Percentiles rank a stretch among this genome's conserved stretches.
phyloP scores from a whole-genome alignment of 2,329 filamentous ascomycete species.

The Penicillium glabrum region DNA sequence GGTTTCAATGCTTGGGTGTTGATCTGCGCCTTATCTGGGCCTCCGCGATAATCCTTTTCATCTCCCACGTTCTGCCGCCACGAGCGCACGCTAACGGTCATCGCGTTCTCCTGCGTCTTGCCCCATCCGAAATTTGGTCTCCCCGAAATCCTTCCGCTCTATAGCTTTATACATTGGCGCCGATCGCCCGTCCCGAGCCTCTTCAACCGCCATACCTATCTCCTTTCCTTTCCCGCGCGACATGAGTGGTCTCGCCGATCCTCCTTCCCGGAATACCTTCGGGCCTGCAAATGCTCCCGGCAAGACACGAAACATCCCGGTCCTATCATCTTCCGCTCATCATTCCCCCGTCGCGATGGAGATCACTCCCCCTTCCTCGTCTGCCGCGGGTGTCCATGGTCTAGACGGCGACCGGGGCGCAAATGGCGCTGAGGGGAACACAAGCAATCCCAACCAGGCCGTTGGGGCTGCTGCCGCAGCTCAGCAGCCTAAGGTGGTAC shows the following conservation, averaged over 20 bases:
- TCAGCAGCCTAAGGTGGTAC: constrained; percentile 94
- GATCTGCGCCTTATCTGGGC: constrained; percentile 29
- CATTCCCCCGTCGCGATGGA: constrained; percentile 55
- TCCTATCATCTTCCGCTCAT: constrained; percentile 44
- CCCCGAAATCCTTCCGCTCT: neutral
- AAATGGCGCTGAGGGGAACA: constrained; percentile 34
- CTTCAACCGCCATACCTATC: neutral
- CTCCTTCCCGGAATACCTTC: constrained; percentile 47
- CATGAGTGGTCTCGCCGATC: constrained; percentile 45
- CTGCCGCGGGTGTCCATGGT: constrained; percentile 47
- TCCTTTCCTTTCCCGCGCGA: constrained; percentile 21
- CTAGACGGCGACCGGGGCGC: constrained; percentile 49
- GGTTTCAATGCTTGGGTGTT: constrained; percentile 28
- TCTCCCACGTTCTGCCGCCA: constrained; percentile 30
- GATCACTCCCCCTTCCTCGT: constrained; percentile 49
- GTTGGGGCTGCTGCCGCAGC: constrained; percentile 55
- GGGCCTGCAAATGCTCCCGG: constrained; percentile 40
- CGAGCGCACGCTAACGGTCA: constrained; percentile 21
- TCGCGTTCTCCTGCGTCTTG: constrained; percentile 14
- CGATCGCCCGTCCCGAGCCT: neutral
- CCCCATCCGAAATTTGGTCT: neutral
- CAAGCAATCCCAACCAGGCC: constrained; percentile 33
- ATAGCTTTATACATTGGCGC: neutral
- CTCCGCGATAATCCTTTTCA: constrained; percentile 17
- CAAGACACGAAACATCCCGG: constrained; percentile 53